Evolutionary conservation across 2,329 filamentous ascomycete species (phyloP).

Genomic region (Nemania abortiva): DNA sequence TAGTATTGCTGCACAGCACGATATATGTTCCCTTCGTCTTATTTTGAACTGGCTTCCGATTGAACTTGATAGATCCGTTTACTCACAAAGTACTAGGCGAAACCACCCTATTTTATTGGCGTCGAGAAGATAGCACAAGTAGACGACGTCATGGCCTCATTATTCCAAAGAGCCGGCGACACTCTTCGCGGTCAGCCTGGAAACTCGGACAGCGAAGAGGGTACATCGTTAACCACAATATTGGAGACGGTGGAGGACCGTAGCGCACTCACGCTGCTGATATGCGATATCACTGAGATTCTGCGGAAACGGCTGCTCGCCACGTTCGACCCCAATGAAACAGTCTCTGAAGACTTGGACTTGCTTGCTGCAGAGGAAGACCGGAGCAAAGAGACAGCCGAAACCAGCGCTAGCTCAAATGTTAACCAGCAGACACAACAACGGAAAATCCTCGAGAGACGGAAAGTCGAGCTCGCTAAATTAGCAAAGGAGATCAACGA

Average conservation of each 20-base stretch:
- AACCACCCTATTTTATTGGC: neutral
- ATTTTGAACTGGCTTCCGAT: neutral
- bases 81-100: neutral
- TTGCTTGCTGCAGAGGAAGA: constrained; percentile 6
- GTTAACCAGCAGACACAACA: constrained; percentile 26
- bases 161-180: constrained; percentile 46
- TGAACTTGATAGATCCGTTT: neutral
- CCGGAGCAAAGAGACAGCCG: constrained; percentile 17
- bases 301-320: constrained; percentile 45
- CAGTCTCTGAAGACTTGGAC: constrained; percentile 28
- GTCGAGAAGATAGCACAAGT: neutral
- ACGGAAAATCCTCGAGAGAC: constrained; percentile 39
- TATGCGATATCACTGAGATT: constrained; percentile 46
- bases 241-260: constrained; percentile 47
- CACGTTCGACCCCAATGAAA: constrained; percentile 45
- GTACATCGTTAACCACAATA: constrained; percentile 46
- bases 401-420: constrained; percentile 5
- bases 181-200: constrained; percentile 39
- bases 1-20: neutral
- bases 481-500: constrained; percentile 46
- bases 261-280: constrained; percentile 44
- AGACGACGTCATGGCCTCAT: constrained; percentile 38
- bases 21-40: neutral
- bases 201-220: constrained; percentile 39
- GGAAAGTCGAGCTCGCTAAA: constrained; percentile 41